Conservation (phyloP, 1,284 basidiomycete genomes). For the Ganoderma sinense region DNA sequence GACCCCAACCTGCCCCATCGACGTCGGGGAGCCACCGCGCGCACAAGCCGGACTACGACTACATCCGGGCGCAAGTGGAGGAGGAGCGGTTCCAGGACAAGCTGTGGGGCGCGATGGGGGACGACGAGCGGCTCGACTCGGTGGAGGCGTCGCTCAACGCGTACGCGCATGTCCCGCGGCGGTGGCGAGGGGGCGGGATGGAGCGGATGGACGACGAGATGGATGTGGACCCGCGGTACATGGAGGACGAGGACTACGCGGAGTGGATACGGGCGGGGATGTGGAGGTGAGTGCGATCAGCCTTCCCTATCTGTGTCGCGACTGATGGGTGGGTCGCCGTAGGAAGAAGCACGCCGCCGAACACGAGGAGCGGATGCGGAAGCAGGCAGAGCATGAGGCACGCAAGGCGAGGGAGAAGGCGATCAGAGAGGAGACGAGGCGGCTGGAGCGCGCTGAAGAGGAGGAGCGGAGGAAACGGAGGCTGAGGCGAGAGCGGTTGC, state of each 20-base stretch:
- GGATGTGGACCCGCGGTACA: conserved; percentile 58
- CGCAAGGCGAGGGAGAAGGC: conserved; percentile 62
- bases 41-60: conserved; percentile 54
- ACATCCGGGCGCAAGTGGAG: conserved; percentile 61
- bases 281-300: conserved; percentile 80
- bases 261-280: conserved; percentile 83
- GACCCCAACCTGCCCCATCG: conserved; percentile 37
- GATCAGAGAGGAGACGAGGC: conserved; percentile 57
- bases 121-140: conserved; percentile 71
- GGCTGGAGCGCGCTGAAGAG: conserved; percentile 58
- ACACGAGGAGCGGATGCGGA: conserved; percentile 65
- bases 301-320: no score
- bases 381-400: conserved; percentile 57
- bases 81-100: conserved; percentile 73
- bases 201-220: conserved; percentile 58
- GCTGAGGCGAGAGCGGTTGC: conserved; percentile 52
- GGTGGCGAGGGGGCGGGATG: conserved; percentile 53
- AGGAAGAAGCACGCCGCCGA: conserved; percentile 75
- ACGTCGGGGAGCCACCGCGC: conserved; percentile 27
- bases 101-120: conserved; percentile 71
- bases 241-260: conserved; percentile 88
- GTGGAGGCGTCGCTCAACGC: conserved; percentile 70
- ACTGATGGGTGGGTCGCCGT: conserved; percentile 9
- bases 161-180: conserved; percentile 69
- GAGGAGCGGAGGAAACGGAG: conserved; percentile 55